Evolutionary conservation across 768 basidiomycete genomes (phyloP).

Genomic region (Leccinellum luteum): DNA sequence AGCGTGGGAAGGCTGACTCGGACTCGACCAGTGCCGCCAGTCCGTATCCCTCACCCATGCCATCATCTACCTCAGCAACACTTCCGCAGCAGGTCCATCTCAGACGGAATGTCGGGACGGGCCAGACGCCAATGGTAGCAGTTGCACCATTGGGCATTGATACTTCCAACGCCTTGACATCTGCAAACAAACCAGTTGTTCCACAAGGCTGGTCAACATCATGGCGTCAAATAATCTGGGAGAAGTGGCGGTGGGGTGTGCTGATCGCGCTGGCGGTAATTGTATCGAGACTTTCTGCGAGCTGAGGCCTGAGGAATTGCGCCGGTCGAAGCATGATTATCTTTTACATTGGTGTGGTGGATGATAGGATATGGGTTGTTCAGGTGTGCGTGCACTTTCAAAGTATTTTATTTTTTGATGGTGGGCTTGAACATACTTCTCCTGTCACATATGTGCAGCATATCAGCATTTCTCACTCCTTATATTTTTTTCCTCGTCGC

Average conservation of each 20-base stretch:
- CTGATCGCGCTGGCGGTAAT: slow-evolving; percentile 75
- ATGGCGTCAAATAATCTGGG: slow-evolving; percentile 68
- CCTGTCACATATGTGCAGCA: slow-evolving; percentile 5
- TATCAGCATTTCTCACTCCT: slow-evolving; percentile 9
- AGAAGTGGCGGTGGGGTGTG: slow-evolving; percentile 84
- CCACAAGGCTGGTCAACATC: slow-evolving; percentile 54
- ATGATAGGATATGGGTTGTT: slow-evolving; percentile 14
- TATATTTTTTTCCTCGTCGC: slow-evolving; percentile 7
- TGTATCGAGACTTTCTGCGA: slow-evolving; percentile 71
- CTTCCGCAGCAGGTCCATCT: slow-evolving; percentile 20
- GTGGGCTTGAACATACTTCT: slow-evolving; percentile 11
- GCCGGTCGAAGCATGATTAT: slow-evolving; percentile 1
- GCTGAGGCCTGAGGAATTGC: slow-evolving; percentile 17
- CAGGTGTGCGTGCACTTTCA: slow-evolving; percentile 16
- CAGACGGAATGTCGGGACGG: slow-evolving; percentile 19
- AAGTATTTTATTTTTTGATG: slow-evolving; percentile 18
- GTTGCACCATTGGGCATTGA: slow-evolving; percentile 13
- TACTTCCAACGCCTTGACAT: slow-evolving; percentile 18
- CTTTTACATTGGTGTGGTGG: slow-evolving; percentile 15
- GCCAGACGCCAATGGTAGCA: slow-evolving; percentile 18
- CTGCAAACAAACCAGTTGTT: slow-evolving; percentile 29
- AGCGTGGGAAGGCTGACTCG: slow-evolving; percentile 50
- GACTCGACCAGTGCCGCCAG: slow-evolving; percentile 20
- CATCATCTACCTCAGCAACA: slow-evolving; percentile 21
- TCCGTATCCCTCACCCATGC: slow-evolving; percentile 14